A percentile compares a stretch with the other conserved stretches of the same genome.
phyloP scores from a whole-genome alignment of 192 early-diverging fungal genomes.

The Chytriomyces confervae region DNA sequence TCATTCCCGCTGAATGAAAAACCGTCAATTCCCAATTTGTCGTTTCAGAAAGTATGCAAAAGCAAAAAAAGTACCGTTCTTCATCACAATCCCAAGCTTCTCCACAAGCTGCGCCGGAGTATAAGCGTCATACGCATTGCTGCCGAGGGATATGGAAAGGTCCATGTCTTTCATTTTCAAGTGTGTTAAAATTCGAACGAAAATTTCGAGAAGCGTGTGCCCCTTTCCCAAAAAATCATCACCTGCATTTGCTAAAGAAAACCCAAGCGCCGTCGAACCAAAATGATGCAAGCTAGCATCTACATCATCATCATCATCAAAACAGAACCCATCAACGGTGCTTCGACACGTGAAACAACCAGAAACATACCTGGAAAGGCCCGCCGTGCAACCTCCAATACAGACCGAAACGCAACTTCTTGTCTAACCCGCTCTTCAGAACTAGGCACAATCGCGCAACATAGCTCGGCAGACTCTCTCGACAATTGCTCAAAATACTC shows the following conservation, averaged over 20 bases:
- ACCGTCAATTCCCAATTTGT: neutral
- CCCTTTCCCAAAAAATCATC: neutral
- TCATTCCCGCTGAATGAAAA: constrained; percentile 23
- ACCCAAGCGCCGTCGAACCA: constrained; percentile 38
- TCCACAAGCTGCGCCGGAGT: constrained; percentile 41
- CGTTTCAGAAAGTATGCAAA: neutral
- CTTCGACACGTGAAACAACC: neutral
- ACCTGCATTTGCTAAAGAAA: constrained; percentile 39
- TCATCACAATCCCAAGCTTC: constrained; percentile 39
- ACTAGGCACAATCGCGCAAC: constrained; percentile 18
- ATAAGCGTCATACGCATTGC: constrained; percentile 12
- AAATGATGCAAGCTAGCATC: constrained; percentile 41
- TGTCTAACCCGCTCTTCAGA: constrained; percentile 28
- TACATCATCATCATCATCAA: neutral
- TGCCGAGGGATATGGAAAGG: constrained; percentile 27
- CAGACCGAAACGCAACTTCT: constrained; percentile 26
- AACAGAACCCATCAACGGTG: neutral
- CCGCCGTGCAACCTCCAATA: constrained; percentile 29
- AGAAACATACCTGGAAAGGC: constrained; percentile 29
- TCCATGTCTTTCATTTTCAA: constrained; percentile 33
- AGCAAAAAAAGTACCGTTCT: constrained; percentile 25
- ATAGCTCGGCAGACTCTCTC: constrained; percentile 8
- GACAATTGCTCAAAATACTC: constrained; percentile 44
- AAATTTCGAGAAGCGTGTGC: neutral
- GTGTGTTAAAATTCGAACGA: neutral